These are phyloP conservation scores for Trichoderma gamsii DNA, from an alignment of 495 filamentous ascomycete species.

Conservation along the genomic window DNA sequence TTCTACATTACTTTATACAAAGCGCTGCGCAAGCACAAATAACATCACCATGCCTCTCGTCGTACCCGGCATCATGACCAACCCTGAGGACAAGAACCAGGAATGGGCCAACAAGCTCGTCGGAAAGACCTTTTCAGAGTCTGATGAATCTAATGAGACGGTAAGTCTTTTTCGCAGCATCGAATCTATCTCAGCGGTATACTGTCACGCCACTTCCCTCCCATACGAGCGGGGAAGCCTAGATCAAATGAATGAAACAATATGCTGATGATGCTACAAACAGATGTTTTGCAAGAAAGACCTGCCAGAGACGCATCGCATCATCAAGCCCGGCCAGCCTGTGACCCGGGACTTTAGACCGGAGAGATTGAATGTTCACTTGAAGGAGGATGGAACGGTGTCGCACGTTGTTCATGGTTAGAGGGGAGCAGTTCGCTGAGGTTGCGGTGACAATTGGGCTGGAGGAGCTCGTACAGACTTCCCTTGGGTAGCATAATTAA, in stretches of 20 bases:
- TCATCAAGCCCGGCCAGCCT: constrained; percentile 58
- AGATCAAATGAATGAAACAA: background rate
- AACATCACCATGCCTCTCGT: constrained; percentile 70
- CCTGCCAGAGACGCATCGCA: constrained; percentile 59
- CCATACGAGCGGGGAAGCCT: background rate
- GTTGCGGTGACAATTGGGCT: background rate
- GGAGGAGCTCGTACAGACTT: no score
- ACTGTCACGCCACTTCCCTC: background rate
- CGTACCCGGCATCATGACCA: constrained; percentile 62
- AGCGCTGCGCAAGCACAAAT: background rate
- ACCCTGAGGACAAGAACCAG: constrained; percentile 46
- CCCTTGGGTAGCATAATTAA: no score
- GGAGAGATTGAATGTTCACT: constrained; percentile 63
- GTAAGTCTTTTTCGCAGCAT: constrained; percentile 24
- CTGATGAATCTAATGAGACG: constrained; percentile 35
- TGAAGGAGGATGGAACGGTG: constrained; percentile 68
- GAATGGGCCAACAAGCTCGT: constrained; percentile 70
- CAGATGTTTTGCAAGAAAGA: constrained; percentile 73
- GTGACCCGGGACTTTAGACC: constrained; percentile 57
- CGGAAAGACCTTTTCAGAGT: constrained; percentile 58
- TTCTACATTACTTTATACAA: background rate
- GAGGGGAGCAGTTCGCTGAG: background rate
- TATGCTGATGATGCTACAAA: constrained; percentile 16
- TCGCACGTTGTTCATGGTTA: constrained; percentile 57
- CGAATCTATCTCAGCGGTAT: no score